Evolutionary conservation across 306 rosid species (phyloP).

Genomic region (Geum urbanum): DNA sequence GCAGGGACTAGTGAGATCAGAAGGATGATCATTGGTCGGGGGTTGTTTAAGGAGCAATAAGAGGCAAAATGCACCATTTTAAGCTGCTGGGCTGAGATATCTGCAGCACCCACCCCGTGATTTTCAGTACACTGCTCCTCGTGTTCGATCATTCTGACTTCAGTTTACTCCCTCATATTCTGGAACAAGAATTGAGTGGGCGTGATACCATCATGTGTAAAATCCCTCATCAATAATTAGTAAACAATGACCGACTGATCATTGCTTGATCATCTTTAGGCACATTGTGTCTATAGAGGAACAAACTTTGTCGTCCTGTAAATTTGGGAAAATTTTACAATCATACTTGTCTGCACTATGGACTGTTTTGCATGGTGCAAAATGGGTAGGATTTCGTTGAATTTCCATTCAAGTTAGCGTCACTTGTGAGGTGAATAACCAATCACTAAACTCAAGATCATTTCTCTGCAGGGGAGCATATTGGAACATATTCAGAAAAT

Average conservation of each 20-base stretch:
- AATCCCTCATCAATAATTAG: too few relatives aligned
- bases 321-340: not conserved
- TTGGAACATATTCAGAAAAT: not conserved
- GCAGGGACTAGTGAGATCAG: conserved; percentile 94
- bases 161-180: conserved; percentile 1
- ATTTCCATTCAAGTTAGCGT: too few relatives aligned
- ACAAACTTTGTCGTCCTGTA: not conserved
- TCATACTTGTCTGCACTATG: not conserved
- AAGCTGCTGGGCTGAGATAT: not conserved
- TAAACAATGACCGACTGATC: too few relatives aligned
- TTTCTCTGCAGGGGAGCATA: too few relatives aligned
- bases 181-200: not conserved
- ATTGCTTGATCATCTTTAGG: not conserved
- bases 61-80: conserved; percentile 4
- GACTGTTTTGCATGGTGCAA: not conserved
- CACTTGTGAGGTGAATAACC: too few relatives aligned
- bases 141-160: too few relatives aligned
- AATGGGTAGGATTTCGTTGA: not conserved
- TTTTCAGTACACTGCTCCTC: too few relatives aligned
- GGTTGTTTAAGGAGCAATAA: conserved; percentile 71
- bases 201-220: not conserved
- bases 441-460: too few relatives aligned
- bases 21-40: conserved; percentile 90
- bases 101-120: not conserved
- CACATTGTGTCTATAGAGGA: not conserved